Evolutionary conservation across 306 rosid genomes (phyloP), one percentile per base, ranked within the genome.

Genomic region (Cicer cuneatum): DNA sequence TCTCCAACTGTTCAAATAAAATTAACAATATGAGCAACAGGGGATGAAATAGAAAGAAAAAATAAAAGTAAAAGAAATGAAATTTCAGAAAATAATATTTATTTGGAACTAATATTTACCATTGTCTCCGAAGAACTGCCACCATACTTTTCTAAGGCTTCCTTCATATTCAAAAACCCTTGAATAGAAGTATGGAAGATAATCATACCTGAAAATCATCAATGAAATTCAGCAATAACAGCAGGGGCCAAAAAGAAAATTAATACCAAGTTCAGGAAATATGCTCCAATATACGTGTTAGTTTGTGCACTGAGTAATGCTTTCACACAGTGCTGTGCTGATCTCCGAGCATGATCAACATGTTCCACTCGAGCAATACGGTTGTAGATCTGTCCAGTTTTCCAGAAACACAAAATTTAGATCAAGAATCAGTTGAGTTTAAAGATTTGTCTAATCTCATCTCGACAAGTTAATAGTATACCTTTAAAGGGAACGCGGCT

Each of bases 121-220:
- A 54, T 85, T 92, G 85, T 92, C 97, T 61, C 98, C 97, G 2
- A 83, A 92, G 81, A 92, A 94, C 83, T 94, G 99, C 97, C 97
- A 94, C 97, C 95, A 92, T 58, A 94, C 81, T 88, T 89, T 94
- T 81, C 96, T 89, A 19, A 84, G 75, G 83, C 93, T 90, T 66
- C 97, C 97, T 88, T 94, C 97, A 54, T 86, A 90, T 75, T 94
- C 99, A 83, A 94, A 92, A 64, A 92, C 92, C 84, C 99, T 88
- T 9, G 93, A 94, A 87, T 92, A 94, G 76, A 94, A 92, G 77
- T 88, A 86, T 21, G 99, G 97, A 81, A 94, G 97, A 81, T 94
- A 94, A 74, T 92, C 99, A 68, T 94, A 94, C 73, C 97, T 90
- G 87, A 51, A 81, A 77, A 46, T 40, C 81, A 54, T 65, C 65